A percentile compares a stretch with the other conserved stretches of the same genome.
phyloP scores from a whole-genome alignment of 805 yeast genomes.

The Kluyveromyces siamensis region DNA sequence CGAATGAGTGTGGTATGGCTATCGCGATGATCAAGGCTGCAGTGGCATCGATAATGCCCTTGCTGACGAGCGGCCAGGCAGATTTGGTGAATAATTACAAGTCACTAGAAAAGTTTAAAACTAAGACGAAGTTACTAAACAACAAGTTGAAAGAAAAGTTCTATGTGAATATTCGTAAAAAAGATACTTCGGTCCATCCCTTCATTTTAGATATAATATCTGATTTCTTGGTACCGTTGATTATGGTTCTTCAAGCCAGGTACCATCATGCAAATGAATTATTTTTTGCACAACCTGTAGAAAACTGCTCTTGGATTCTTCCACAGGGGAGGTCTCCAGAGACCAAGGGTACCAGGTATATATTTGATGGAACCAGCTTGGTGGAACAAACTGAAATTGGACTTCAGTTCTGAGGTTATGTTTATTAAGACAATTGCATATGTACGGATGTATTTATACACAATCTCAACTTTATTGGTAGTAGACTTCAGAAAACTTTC shows the following conservation, averaged over 20 bases:
- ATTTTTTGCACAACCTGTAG: conserved; percentile 17
- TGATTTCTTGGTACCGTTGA: conserved; percentile 22
- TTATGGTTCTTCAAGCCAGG: conserved; percentile 19
- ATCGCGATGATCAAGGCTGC: conserved; percentile 22
- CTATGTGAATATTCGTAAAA: background rate
- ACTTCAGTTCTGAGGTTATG: background rate
- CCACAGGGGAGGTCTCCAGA: conserved; percentile 24
- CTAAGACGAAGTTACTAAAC: conserved; percentile 3
- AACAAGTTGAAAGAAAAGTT: background rate
- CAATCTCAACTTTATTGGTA: background rate
- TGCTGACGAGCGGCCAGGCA: conserved; percentile 5
- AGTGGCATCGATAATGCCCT: conserved; percentile 8
- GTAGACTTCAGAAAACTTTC: conserved; percentile 33
- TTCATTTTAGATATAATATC: conserved; percentile 18
- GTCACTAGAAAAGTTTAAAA: conserved; percentile 3
- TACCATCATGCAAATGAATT: conserved; percentile 24
- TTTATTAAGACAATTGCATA: background rate
- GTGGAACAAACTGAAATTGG: background rate
- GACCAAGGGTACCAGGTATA: conserved; percentile 16
- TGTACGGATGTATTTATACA: background rate
- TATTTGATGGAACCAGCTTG: conserved; percentile 8
- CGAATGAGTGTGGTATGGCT: conserved; percentile 20
- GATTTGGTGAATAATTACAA: conserved; percentile 5
- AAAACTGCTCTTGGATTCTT: conserved; percentile 10
- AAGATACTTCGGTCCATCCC: conserved; percentile 11